Evolutionary conservation across 306 rosid species (phyloP), one percentile per base, ranked within the genome.

Genomic region (Malus fusca): DNA sequence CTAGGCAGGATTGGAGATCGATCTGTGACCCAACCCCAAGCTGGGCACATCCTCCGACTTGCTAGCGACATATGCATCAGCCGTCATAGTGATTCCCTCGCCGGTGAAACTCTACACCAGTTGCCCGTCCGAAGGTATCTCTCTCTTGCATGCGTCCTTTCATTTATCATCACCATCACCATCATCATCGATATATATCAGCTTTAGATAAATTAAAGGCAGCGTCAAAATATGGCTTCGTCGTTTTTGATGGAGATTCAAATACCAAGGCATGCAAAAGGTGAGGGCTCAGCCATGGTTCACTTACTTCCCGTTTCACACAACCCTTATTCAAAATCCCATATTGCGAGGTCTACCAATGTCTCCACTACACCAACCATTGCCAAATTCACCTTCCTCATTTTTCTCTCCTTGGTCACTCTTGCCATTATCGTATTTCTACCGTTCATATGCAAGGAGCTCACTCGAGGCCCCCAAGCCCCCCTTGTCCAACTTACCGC

Each of bases 281-380:
- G 8, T 26, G 66, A 61, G 18, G 35, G 21, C 35, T 61, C 37
- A 25, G 11, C 35, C 35, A 61, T 25, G 66, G 46, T 51, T 51
- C 74, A 62, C 4, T 51, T 70, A 53, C 74, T 70, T 11, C 74
- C 74, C 5, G 74, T 70, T 17, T 51, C 74, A 4, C 53, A 48
- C 74, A 35, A 51, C 3, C 62, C 74, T 35, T 28, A 51, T 51
- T 70, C 74, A 8, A 70, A 28, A 51, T 70, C 43, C 42, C 60
- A 69, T 61, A 7, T 61, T 14, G 9, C 26, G 11, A 22, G 14
- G 28, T 11, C 28, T 9, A 42, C 9, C 23, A 46, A 11, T 10
- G 40, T 26, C 23, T 5, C 25, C 44, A 1, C n/a, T 33, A 23
- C 43, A 19, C 74, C 62, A 19, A 18, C 11, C 8, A 30, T 70